phyloP scores from a whole-genome alignment of 208 protist genomes.

The Tritrichomonas foetus region DNA sequence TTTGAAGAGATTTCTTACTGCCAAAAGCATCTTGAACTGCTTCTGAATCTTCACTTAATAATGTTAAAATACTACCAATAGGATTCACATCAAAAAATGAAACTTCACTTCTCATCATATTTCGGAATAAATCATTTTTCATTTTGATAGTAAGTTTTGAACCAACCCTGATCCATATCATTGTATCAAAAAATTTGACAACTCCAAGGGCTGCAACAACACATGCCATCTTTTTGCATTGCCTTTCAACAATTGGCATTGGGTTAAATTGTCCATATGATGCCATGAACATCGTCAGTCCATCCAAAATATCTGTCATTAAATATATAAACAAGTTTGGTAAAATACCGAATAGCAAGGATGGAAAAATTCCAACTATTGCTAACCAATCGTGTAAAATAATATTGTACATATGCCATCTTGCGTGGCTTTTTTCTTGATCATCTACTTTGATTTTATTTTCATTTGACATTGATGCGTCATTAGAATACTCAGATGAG shows the following conservation, averaged over 20 bases:
- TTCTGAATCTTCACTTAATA: not conserved
- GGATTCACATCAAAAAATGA: not conserved
- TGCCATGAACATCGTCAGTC: not conserved
- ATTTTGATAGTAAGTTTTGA: not conserved
- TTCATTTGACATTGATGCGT: not conserved
- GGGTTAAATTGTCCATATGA: not conserved
- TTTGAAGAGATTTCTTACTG: not conserved
- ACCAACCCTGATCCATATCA: not conserved
- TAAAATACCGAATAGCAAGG: not conserved
- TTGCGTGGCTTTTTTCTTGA: not conserved
- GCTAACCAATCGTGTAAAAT: not conserved
- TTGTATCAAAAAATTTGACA: not conserved
- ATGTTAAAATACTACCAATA: not conserved
- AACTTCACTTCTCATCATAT: conserved; percentile 7
- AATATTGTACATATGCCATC: not conserved
- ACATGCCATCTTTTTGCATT: not conserved
- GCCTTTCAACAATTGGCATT: not conserved
- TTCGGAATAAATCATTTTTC: not conserved
- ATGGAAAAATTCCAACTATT: not conserved
- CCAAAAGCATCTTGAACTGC: not conserved
- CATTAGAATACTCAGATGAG: conserved; percentile 27
- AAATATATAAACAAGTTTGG: not conserved
- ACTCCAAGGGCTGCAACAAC: too few species aligned
- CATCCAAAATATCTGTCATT: not conserved
- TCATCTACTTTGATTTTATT: too few species aligned